Base-by-base conservation (phyloP, 306 rosid species). In the Dryas octopetala region DNA sequence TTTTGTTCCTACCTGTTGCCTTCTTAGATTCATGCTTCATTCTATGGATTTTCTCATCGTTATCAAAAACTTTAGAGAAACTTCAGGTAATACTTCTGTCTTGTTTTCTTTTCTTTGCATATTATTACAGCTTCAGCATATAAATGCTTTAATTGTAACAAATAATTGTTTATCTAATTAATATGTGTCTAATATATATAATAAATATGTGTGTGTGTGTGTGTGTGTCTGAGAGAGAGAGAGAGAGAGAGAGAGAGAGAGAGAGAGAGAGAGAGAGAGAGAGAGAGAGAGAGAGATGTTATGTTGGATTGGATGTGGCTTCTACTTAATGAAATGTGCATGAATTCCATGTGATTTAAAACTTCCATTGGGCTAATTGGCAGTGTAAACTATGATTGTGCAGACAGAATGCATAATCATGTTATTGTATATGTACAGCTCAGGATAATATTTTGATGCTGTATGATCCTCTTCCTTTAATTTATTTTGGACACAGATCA, bases 11-110 rank as follows among this genome's bases (percentile, higher is more conserved):
- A 46, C 98, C 97, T 67, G 97, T 93, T 73, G 89, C 91, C 62
- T 91, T 91, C 85, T 84, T 93, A 41, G 98, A 93, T 83, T 83
- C 98, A 2, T 88, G 89, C 81, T 89, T 93, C 71, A 91, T 93
- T 70, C 82, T 93, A 0, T 89, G 97, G 98, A 93, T 93, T 83
- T 93, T 93, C 85, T 89, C 98, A 9, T 91, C 98, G 14, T 84
- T 93, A 55, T 88, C 97, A 72, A 88, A 85, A 74, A 93, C 98
- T 58, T 77, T 93, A 78, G 98, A 93, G 87, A 93, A 93, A 76
- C 93, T 93, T 75, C 98, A 91, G 92, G 97, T 86, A 82, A 80
- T 49, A 60, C 64, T 77, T 58, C 17, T 38, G 19, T 53, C 51
- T 55, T 54, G 4, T 69, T 49, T 46, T 51, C 19, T 63, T 12